Base-by-base conservation (phyloP, 2,329 filamentous ascomycete genomes). In the Calonectria naviculata region DNA sequence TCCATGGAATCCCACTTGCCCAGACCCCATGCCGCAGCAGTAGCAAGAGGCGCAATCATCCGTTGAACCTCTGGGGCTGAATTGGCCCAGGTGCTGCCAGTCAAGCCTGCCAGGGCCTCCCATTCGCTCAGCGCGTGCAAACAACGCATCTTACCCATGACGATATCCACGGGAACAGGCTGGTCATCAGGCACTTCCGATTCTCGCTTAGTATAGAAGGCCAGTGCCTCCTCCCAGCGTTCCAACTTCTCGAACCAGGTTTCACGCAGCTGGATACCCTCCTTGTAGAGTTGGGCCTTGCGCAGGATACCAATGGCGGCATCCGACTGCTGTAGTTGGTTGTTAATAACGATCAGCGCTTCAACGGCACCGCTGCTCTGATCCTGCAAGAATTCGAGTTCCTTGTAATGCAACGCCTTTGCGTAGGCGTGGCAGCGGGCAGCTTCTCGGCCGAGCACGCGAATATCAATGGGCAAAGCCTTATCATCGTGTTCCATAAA, bases 401-500 rank as follows among this genome's bases (percentile, higher is more conserved):
- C 97, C 81, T 99, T 99, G 86, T 99, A 99, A 80, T 99, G 97
- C 44, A 99, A 87, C 12, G 97, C 97, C 84, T 99, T 99, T 38
- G 97, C 97, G 81, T 97, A 99, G 5, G 97, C 97, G 83, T 99
- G 97, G 76, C 97, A 99, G 78, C 97, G 96, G 24, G 94, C 96
- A 60, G 97, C 97, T 82, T 98, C 97, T 80, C 96, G 93, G 36
- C 97, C 97, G 13, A 99, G 89, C 12, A 97, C 95, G 60, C 97
- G 89, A 74, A 99, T 98, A 80, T 99, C 97, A 73, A 99, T 99
- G 2, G 97, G 97, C 64, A 99, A 86, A 17, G 97, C 96, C 83
- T 99, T 99, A 82, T 99, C 97, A 78, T 99, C 97, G 80, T 99
- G 97, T 81, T 99, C 97, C 97, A 99, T 99, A 82, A 99, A 99